Conservation (phyloP, 257 asterid genomes). For the Mentha longifolia region DNA sequence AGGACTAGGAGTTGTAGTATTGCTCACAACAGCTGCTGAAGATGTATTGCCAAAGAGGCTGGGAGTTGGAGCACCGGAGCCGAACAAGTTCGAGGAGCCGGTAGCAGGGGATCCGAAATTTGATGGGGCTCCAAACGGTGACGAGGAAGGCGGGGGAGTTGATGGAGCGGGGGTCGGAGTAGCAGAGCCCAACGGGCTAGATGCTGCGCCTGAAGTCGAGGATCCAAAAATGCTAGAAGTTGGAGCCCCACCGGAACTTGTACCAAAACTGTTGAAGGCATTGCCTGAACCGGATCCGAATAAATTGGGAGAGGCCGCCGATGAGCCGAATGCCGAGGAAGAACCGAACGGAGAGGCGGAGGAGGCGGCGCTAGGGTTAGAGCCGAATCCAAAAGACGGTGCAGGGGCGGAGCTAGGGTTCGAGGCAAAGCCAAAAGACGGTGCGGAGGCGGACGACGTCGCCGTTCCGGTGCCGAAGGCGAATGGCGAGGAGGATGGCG, state of each 20-base stretch:
- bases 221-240: constrained; percentile 38
- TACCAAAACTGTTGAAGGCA: constrained; percentile 1
- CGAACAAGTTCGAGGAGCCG: constrained; percentile 44
- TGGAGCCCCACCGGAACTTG: constrained; percentile 39
- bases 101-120: constrained; percentile 50
- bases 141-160: constrained; percentile 41
- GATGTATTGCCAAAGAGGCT: constrained; percentile 43
- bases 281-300: background rate
- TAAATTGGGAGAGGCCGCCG: constrained; percentile 29
- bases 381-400: too few relatives aligned
- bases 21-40: constrained; percentile 43
- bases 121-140: constrained; percentile 44
- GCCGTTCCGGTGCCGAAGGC: constrained; percentile 18
- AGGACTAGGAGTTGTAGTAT: constrained; percentile 32
- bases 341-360: constrained; percentile 39
- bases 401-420: too few relatives aligned
- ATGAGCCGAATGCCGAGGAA: constrained; percentile 18
- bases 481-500: constrained; percentile 36
- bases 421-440: constrained; percentile 39
- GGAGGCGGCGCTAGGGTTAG: constrained; percentile 51
- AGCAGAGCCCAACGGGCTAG: constrained; percentile 38
- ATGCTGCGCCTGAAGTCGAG: constrained; percentile 36
- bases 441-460: constrained; percentile 40
- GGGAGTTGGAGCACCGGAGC: constrained; percentile 47
- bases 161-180: constrained; percentile 27